phyloP scores from a whole-genome alignment of 2,329 filamentous ascomycete species.

The Salinomyces thailandicus region DNA sequence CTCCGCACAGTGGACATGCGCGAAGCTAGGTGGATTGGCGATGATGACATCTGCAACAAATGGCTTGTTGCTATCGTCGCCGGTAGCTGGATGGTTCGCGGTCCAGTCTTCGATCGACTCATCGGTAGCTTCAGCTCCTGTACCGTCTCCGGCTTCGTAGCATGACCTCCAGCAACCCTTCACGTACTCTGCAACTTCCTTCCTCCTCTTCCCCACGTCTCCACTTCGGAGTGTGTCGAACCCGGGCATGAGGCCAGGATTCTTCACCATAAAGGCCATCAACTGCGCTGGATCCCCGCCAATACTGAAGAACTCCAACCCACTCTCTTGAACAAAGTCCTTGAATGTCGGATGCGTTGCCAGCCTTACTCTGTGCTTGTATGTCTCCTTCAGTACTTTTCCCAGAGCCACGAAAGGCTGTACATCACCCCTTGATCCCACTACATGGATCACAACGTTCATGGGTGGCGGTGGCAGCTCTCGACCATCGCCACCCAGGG shows the following conservation, averaged over 20 bases:
- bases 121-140: slow-evolving; percentile 27
- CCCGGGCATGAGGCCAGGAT: slow-evolving; percentile 74
- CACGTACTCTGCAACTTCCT: slow-evolving; percentile 69
- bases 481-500: slow-evolving; percentile 53
- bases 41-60: slow-evolving; percentile 80
- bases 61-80: slow-evolving; percentile 40
- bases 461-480: slow-evolving; percentile 42
- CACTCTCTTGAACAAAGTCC: slow-evolving; percentile 40
- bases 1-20: slow-evolving; percentile 64
- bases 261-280: slow-evolving; percentile 80
- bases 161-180: slow-evolving; percentile 80
- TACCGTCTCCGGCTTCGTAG: slow-evolving; percentile 64
- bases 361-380: slow-evolving; percentile 38
- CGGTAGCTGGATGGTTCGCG: slow-evolving; percentile 12
- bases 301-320: slow-evolving; percentile 43
- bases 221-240: slow-evolving; percentile 66
- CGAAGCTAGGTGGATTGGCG: slow-evolving; percentile 68
- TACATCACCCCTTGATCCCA: slow-evolving; percentile 40
- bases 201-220: slow-evolving; percentile 63
- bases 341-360: slow-evolving; percentile 41
- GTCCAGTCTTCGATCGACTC: slow-evolving; percentile 41
- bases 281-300: slow-evolving; percentile 40
- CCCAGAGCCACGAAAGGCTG: slow-evolving; percentile 42
- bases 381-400: slow-evolving; percentile 39
- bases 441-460: slow-evolving; percentile 41